phyloP scores from a whole-genome alignment of 2,329 filamentous ascomycete species.

The Alternaria gansuensis region DNA sequence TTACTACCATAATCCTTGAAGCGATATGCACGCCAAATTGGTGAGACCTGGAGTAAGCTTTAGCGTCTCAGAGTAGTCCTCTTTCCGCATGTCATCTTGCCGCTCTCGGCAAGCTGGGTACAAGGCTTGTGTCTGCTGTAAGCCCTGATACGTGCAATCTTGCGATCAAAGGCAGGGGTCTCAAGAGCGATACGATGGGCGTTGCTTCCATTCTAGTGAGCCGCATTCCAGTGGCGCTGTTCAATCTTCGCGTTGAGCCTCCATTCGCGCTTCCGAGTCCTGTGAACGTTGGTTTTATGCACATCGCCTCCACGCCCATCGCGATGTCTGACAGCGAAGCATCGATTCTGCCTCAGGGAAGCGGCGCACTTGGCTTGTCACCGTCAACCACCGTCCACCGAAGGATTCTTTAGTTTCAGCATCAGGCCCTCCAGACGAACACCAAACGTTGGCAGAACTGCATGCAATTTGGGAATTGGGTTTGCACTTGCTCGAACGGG shows the following conservation, averaged over 20 bases:
- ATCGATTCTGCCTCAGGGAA: constrained; percentile 28
- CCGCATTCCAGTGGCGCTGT: constrained; percentile 40
- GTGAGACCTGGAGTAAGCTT: constrained; percentile 42
- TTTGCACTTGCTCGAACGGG: constrained; percentile 26
- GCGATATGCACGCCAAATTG: constrained; percentile 45
- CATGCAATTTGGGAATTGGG: constrained; percentile 22
- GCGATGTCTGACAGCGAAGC: constrained; percentile 18
- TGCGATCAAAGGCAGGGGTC: constrained; percentile 33
- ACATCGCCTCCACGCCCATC: constrained; percentile 32
- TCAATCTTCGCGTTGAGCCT: constrained; percentile 41
- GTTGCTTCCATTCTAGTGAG: constrained; percentile 34
- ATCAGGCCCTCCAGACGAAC: constrained; percentile 20
- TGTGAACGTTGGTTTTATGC: constrained; percentile 26
- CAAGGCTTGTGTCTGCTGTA: constrained; percentile 39
- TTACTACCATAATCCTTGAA: constrained; percentile 32
- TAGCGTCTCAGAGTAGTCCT: constrained; percentile 38
- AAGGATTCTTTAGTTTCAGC: constrained; percentile 22
- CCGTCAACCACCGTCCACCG: constrained; percentile 1
- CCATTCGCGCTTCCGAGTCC: constrained; percentile 36
- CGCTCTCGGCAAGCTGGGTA: constrained; percentile 31
- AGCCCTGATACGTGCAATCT: constrained; percentile 42
- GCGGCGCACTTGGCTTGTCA: constrained; percentile 9
- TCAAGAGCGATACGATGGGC: constrained; percentile 31
- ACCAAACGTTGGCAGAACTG: constrained; percentile 20
- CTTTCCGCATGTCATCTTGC: constrained; percentile 36